Evolutionary conservation across 257 asterid species (phyloP), one percentile per base, ranked within the genome.

Genomic region (Capsicum chinense): DNA sequence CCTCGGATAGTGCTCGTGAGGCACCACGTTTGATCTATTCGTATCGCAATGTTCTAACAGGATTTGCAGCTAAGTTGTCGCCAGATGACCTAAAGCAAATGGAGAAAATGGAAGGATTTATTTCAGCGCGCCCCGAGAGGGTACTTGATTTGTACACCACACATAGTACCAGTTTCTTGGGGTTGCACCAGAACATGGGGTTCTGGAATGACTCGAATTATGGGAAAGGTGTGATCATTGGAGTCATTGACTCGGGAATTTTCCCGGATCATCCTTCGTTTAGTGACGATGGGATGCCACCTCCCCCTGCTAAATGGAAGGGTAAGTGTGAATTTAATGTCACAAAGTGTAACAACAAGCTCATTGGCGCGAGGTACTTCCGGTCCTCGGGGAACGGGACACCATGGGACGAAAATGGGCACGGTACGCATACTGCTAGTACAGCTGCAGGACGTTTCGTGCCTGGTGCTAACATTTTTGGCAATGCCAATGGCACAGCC

Each of bases 361-460:
- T 88, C 19, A 87, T 88, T n/a, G 89, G 91, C 0, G 89, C 88
- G 0, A 50, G 88, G 21, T 83, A 79, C 39, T 80, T 86, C 33
- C 11, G n/a, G 9, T 76, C 81, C 42, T 76, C 81, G 0, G 60
- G 8, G 63, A 21, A 6, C 0, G 3, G 5, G 0, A 60, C 83
- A 16, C 63, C 90, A 4, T 13, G 66, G 47, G 89, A 88, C 7
- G 21, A 42, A 5, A 19, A n/a, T 0, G 91, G 88, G 4, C 91
- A 88, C 15, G 91, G 89, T 6, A 87, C 91, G 0, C 91, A 85
- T 69, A 86, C 88, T 11, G 81, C 89, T 12, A 83, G 88, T 87
- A 86, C 84, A 0, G 88, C 88, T 12, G 88, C 85, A 21, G 91
- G 89, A 26, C 83, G 76, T 58, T 85, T 88, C 7, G 87, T 88